Evolutionary conservation across 1,284 basidiomycete genomes (phyloP).

Genomic region (Omphalotus olearius): DNA sequence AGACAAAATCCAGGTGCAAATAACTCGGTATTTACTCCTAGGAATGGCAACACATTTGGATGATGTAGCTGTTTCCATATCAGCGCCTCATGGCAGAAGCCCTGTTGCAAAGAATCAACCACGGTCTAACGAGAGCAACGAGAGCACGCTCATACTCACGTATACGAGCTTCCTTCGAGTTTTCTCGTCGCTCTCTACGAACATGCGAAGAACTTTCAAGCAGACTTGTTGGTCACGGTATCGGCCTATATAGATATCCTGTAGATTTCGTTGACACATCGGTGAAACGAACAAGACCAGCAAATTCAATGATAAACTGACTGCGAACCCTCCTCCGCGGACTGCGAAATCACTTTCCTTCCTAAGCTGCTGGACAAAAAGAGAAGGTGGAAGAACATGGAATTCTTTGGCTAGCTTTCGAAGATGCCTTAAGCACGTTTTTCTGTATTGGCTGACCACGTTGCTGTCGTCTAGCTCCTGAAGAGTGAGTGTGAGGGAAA

Average conservation of each 20-base stretch:
- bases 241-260: conserved; percentile 11
- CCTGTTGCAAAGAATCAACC: neutral
- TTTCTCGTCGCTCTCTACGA: neutral
- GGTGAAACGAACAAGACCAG: neutral
- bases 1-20: conserved; percentile 8
- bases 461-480: neutral
- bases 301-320: conserved; percentile 18
- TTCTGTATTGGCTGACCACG: neutral
- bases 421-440: neutral
- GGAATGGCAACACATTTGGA: conserved; percentile 8
- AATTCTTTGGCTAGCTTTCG: conserved; percentile 2
- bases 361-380: neutral
- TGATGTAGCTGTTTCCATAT: conserved; percentile 10
- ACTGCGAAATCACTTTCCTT: neutral
- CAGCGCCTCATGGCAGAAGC: conserved; percentile 5
- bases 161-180: neutral
- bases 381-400: conserved; percentile 1
- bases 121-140: too few species aligned
- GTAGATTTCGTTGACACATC: neutral
- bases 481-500: neutral
- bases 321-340: conserved; percentile 27
- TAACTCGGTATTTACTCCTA: conserved; percentile 6
- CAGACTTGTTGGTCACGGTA: neutral
- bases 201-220: conserved; percentile 10
- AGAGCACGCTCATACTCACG: neutral